phyloP scores from a whole-genome alignment of 2,329 filamentous ascomycete genomes.

The Xylariomycetidae sp. region DNA sequence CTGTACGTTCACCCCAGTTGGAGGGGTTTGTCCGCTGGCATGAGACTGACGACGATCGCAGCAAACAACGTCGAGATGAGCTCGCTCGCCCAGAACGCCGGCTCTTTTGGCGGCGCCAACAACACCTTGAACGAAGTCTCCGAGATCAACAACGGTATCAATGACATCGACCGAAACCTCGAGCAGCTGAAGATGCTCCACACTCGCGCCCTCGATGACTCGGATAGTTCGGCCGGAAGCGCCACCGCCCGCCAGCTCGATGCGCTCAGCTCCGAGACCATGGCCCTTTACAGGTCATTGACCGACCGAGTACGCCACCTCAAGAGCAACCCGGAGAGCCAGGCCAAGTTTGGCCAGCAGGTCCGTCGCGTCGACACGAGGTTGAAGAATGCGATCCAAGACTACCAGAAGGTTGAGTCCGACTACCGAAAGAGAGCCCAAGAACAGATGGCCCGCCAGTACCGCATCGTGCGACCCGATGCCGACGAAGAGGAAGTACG shows the following conservation, averaged over 20 bases:
- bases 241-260: slow-evolving; percentile 66
- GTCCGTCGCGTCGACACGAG: slow-evolving; percentile 74
- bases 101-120: slow-evolving; percentile 51
- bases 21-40: not conserved
- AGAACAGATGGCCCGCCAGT: slow-evolving; percentile 83
- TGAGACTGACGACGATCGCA: slow-evolving; percentile 17
- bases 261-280: slow-evolving; percentile 68
- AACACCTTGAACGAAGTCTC: slow-evolving; percentile 79
- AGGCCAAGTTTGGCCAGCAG: slow-evolving; percentile 70
- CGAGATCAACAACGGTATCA: slow-evolving; percentile 71
- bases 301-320: slow-evolving; percentile 73
- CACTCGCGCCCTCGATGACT: slow-evolving; percentile 65
- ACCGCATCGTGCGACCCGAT: slow-evolving; percentile 80
- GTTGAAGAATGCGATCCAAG: slow-evolving; percentile 73
- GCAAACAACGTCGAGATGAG: slow-evolving; percentile 64
- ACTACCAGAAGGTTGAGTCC: slow-evolving; percentile 75
- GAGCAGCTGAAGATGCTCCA: slow-evolving; percentile 67
- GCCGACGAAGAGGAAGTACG: slow-evolving; percentile 72
- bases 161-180: slow-evolving; percentile 66
- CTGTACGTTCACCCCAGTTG: slow-evolving; percentile 28
- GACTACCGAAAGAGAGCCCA: slow-evolving; percentile 74
- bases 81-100: slow-evolving; percentile 49
- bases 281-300: slow-evolving; percentile 73
- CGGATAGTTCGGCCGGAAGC: slow-evolving; percentile 63
- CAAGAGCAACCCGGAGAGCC: slow-evolving; percentile 75